Evolutionary conservation across 2,329 filamentous ascomycete species (phyloP).

Genomic region (Beauveria australis): DNA sequence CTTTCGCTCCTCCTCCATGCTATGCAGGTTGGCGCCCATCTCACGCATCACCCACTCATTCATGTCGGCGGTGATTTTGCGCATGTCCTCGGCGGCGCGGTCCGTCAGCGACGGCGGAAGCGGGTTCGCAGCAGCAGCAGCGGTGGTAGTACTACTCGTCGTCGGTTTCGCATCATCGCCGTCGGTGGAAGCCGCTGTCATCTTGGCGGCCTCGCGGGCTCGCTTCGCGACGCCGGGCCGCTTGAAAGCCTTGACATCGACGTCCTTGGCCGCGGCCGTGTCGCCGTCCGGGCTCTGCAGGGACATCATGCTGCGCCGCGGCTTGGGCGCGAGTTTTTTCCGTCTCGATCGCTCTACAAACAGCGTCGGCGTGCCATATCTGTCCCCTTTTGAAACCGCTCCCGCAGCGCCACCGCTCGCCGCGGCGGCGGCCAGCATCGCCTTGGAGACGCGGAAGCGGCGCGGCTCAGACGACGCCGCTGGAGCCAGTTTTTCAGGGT

Average conservation of each 20-base stretch:
- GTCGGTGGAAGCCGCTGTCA: no score
- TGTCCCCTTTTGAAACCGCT: conserved; percentile 32
- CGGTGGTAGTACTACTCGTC: conserved; percentile 9
- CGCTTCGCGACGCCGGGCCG: conserved; percentile 24
- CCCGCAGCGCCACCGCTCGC: conserved; percentile 16
- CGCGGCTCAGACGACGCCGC: conserved; percentile 30
- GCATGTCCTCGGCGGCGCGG: conserved; percentile 34
- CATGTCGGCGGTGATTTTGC: conserved; percentile 46
- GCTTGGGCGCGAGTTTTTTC: conserved; percentile 21
- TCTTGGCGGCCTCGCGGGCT: conserved; percentile 16
- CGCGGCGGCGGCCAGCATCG: conserved; percentile 29
- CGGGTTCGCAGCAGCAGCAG: conserved; percentile 16
- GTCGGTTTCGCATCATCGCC: not conserved
- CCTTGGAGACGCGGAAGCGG: conserved; percentile 48
- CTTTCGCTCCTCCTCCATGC: conserved; percentile 34
- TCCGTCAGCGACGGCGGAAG: conserved; percentile 26
- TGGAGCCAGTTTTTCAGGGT: conserved; percentile 10
- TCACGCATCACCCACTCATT: conserved; percentile 51
- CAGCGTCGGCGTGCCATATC: conserved; percentile 35
- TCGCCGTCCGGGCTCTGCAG: conserved; percentile 12
- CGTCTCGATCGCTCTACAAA: conserved; percentile 47
- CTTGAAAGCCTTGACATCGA: conserved; percentile 22
- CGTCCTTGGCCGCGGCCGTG: conserved; percentile 13
- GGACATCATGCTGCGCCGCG: conserved; percentile 15
- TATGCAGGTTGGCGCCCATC: conserved; percentile 45